Percentiles rank a stretch among this genome's conserved stretches.
phyloP scores from a whole-genome alignment of 805 yeast genomes.

The Yueomyces sinensis region DNA sequence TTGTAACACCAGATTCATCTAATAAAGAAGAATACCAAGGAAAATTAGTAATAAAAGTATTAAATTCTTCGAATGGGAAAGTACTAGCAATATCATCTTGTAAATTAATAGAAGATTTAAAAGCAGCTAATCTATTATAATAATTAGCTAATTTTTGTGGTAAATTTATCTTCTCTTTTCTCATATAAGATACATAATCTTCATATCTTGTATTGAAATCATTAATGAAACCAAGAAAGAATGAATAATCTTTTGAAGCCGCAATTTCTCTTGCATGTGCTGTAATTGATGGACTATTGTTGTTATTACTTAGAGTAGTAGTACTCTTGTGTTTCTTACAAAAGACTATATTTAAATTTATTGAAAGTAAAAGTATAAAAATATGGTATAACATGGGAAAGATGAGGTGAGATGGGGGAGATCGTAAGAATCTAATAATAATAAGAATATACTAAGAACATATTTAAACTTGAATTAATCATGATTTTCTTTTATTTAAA shows the following conservation, averaged over 20 bases:
- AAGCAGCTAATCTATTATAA: constrained; percentile 18
- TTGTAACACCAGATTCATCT: constrained; percentile 9
- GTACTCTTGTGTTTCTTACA: no score
- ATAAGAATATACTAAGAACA: no score
- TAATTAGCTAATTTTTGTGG: constrained; percentile 27
- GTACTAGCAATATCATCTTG: constrained; percentile 14
- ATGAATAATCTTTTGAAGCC: constrained; percentile 19
- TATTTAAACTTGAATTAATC: no score
- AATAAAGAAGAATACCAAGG: constrained; percentile 21
- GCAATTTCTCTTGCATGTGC: constrained; percentile 19
- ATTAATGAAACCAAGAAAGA: constrained; percentile 21
- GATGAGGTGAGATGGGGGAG: no score
- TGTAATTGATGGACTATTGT: no score
- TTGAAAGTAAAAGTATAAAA: no score
- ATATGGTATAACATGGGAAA: no score
- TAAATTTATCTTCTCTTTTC: constrained; percentile 15
- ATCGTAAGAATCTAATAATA: no score
- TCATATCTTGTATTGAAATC: constrained; percentile 20
- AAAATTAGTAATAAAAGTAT: constrained; percentile 23
- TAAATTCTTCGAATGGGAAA: constrained; percentile 27
- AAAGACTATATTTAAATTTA: no score
- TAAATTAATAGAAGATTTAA: constrained; percentile 16
- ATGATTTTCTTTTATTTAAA: no score
- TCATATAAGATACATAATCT: constrained; percentile 26
- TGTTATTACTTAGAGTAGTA: no score